Evolutionary conservation across 306 rosid species (phyloP).

Genomic region (Sicyos edulis): DNA sequence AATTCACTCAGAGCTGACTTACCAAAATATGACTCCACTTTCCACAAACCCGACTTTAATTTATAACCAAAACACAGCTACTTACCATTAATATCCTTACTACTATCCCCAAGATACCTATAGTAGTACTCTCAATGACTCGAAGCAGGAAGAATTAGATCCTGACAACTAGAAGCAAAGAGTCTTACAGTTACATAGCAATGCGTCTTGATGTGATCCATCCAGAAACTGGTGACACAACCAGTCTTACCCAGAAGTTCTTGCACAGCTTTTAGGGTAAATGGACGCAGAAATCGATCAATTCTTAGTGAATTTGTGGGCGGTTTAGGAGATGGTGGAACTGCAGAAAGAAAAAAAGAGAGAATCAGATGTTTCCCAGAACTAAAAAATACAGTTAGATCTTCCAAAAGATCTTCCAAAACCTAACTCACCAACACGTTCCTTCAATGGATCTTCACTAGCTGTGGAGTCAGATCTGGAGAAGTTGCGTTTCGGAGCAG

Average conservation of each 20-base stretch:
- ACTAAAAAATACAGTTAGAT: conserved; percentile 7
- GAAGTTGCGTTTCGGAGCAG: conserved; percentile 46
- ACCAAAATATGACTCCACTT: no score
- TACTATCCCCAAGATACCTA: no score
- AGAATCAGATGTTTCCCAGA: background rate
- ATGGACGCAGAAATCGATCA: conserved; percentile 86
- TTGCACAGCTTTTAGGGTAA: conserved; percentile 93
- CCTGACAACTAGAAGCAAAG: conserved; percentile 14
- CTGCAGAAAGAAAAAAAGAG: conserved; percentile 38
- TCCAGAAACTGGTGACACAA: conserved; percentile 72
- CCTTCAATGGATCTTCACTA: conserved; percentile 60
- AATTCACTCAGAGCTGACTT: no score
- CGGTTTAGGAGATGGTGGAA: conserved; percentile 68
- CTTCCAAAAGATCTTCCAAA: background rate
- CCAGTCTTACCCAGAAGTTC: conserved; percentile 91
- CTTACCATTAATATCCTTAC: no score
- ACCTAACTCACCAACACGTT: conserved; percentile 74
- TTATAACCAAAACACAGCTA: no score
- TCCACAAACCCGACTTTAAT: no score
- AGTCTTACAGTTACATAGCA: conserved; percentile 88
- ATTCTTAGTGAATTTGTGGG: conserved; percentile 81
- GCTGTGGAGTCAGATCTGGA: conserved; percentile 65
- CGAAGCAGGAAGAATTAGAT: background rate
- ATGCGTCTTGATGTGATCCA: conserved; percentile 98
- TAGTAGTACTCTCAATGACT: no score